Conservation (phyloP, 352 stramenopile genomes). For the Globisporangium nunn region DNA sequence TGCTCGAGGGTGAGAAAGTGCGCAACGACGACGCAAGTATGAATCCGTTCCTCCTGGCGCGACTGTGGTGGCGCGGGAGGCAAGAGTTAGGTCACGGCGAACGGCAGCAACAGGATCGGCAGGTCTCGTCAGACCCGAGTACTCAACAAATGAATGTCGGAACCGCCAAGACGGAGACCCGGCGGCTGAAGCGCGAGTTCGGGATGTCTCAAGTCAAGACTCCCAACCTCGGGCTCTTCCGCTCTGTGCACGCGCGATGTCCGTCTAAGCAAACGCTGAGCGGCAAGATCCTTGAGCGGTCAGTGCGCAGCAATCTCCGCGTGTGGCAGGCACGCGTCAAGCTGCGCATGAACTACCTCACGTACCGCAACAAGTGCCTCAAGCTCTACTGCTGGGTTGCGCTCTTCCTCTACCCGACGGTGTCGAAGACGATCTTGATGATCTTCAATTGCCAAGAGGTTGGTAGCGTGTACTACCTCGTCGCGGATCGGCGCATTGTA, state of each 20-base stretch:
- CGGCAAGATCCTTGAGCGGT: conserved; percentile 49
- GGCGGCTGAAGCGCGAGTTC: conserved; percentile 50
- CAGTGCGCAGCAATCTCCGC: conserved; percentile 59
- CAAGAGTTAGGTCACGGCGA: not conserved
- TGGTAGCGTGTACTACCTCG: conserved; percentile 48
- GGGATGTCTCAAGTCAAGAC: conserved; percentile 73
- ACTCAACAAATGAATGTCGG: not conserved
- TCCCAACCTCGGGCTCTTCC: conserved; percentile 56
- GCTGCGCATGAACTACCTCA: conserved; percentile 78
- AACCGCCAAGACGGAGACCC: conserved; percentile 19
- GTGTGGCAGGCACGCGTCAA: conserved; percentile 76
- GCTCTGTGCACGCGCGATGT: conserved; percentile 42
- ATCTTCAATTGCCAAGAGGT: conserved; percentile 81
- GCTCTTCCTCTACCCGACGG: conserved; percentile 65
- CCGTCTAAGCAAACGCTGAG: conserved; percentile 37
- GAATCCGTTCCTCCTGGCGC: conserved; percentile 35
- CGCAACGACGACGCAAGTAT: conserved; percentile 50
- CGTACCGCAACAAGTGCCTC: conserved; percentile 74
- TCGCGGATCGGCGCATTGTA: conserved; percentile 53
- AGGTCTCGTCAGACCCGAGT: conserved; percentile 6
- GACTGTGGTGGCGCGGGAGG: conserved; percentile 35
- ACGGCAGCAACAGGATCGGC: not conserved
- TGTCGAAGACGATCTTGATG: conserved; percentile 72
- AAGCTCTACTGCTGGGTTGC: conserved; percentile 77
- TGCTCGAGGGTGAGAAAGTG: conserved; percentile 43